Conservation (phyloP, 2,329 filamentous ascomycete genomes). For the Esteya vermicola region DNA sequence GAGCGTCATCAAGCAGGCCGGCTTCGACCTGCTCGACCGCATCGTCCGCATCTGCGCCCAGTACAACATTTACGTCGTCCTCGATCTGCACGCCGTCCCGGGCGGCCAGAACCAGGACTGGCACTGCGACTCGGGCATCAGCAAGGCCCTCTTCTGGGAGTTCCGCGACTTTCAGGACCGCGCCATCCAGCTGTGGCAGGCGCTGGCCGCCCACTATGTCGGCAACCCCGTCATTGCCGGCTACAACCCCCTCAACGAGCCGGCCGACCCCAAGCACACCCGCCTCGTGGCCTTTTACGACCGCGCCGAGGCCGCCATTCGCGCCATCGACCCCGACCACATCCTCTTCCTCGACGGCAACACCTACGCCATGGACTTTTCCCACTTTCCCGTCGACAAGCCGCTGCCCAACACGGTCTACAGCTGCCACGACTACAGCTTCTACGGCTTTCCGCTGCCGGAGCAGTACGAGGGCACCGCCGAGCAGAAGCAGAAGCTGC, state of each 20-base stretch:
- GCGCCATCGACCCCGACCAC: conserved; percentile 29
- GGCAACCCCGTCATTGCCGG: conserved; percentile 20
- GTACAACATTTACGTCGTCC: conserved; percentile 23
- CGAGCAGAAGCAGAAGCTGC: conserved; percentile 24
- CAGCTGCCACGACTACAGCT: conserved; percentile 36
- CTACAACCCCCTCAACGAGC: conserved; percentile 18
- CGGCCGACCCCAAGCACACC: conserved; percentile 11
- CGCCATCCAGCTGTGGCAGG: conserved; percentile 23
- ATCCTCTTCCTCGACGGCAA: conserved; percentile 34
- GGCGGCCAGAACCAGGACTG: conserved; percentile 29
- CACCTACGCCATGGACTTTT: conserved; percentile 38
- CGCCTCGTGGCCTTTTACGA: conserved; percentile 18
- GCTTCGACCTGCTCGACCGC: conserved; percentile 31
- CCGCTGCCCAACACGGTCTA: conserved; percentile 33
- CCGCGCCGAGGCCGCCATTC: conserved; percentile 21
- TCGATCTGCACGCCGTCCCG: conserved; percentile 26
- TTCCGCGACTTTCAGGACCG: conserved; percentile 27
- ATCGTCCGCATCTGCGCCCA: conserved; percentile 26
- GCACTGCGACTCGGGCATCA: conserved; percentile 22
- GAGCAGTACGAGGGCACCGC: conserved; percentile 18
- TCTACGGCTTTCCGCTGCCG: conserved; percentile 31
- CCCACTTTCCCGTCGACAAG: conserved; percentile 19
- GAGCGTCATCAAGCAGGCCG: conserved; percentile 26
- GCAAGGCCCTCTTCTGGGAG: conserved; percentile 25
- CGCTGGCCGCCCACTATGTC: conserved; percentile 22